Evolutionary conservation across 2,329 filamentous ascomycete genomes (phyloP), one percentile per base, ranked within the genome.

Genomic region (Trichoderma koningiopsis): DNA sequence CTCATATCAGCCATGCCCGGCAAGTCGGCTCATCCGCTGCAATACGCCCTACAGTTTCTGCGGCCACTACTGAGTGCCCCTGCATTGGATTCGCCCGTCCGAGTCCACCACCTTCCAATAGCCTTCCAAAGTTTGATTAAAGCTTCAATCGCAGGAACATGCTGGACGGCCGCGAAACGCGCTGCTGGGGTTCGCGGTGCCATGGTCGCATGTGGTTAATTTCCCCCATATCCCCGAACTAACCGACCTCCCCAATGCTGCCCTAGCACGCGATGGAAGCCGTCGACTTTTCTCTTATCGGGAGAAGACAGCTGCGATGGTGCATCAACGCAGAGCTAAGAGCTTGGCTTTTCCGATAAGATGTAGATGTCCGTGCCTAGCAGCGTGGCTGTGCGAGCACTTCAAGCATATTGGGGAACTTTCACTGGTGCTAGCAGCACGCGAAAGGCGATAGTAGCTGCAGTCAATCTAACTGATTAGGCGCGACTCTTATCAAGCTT

Each of bases 261-360:
- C 60, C 8, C 10, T 27, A 19, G 55, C 55, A 53, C 49, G 49
- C 24, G 49, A 53, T 24, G 29, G 49, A 16, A 27, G 53, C 53
- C 33, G 27, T 2, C 16, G 55, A 13, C 33, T 53, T 33, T 56
- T 57, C 57, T 35, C 37, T 33, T 56, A 49, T 65, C 49, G 52
- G 62, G 24, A 31, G 27, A 57, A 19, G 40, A 57, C 13, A 53
- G 27, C 14, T 37, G 49, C 56, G 24, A 56, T 43, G 52, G 33
- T 40, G 19, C 56, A 35, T 10, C n/a, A 53, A 29, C 24, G 22
- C n/a, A 7, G 24, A 16, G 29, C 33, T 35, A 69, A 40, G 19
- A 57, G 58, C 67, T 69, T 64, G 67, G 60, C 53, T 56, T 11
- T 29, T 62, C 59, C 49, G 66, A 68, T 68, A 68, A 68, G 66